phyloP scores from a whole-genome alignment of 1,284 basidiomycete species.

The Boletellus deceptivus region DNA sequence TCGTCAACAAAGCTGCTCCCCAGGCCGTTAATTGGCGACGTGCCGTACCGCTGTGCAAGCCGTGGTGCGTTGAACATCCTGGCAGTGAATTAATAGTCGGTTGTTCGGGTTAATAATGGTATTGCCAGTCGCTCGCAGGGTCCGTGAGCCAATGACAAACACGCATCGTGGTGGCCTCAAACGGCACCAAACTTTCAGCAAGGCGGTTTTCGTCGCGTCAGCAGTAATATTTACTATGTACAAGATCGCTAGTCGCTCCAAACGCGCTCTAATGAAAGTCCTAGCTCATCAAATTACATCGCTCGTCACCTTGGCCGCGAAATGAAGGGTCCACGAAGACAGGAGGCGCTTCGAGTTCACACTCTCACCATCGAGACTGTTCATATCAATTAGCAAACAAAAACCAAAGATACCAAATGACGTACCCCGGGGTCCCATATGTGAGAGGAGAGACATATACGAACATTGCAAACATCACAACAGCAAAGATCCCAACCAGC shows the following conservation, averaged over 20 bases:
- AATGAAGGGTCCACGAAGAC: constrained; percentile 81
- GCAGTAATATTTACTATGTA: constrained; percentile 25
- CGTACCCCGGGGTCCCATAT: constrained; percentile 89
- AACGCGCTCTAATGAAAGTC: constrained; percentile 11
- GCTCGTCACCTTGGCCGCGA: constrained; percentile 66
- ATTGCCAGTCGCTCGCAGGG: constrained; percentile 7
- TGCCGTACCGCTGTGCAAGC: constrained; percentile 61
- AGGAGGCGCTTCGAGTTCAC: constrained; percentile 73
- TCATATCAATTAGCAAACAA: constrained; percentile 13
- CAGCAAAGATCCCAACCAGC: constrained; percentile 56
- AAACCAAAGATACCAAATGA: constrained; percentile 16
- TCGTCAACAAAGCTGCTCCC: constrained; percentile 73
- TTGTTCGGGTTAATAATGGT: constrained; percentile 11
- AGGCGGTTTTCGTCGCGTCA: constrained; percentile 7
- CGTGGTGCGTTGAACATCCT: constrained; percentile 79
- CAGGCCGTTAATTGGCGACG: constrained; percentile 54
- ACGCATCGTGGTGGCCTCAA: constrained; percentile 3
- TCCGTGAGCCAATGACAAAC: constrained; percentile 12
- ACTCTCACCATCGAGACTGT: constrained; percentile 67
- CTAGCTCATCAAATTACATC: constrained; percentile 31
- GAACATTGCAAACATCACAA: constrained; percentile 68
- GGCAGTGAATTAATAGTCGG: constrained; percentile 6
- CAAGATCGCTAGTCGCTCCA: constrained; percentile 14
- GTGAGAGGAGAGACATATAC: constrained; percentile 83
- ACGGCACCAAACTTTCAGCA: constrained; percentile 1